Base-by-base conservation (phyloP, 352 stramenopile genomes). In the Thraustochytrium sp. region DNA sequence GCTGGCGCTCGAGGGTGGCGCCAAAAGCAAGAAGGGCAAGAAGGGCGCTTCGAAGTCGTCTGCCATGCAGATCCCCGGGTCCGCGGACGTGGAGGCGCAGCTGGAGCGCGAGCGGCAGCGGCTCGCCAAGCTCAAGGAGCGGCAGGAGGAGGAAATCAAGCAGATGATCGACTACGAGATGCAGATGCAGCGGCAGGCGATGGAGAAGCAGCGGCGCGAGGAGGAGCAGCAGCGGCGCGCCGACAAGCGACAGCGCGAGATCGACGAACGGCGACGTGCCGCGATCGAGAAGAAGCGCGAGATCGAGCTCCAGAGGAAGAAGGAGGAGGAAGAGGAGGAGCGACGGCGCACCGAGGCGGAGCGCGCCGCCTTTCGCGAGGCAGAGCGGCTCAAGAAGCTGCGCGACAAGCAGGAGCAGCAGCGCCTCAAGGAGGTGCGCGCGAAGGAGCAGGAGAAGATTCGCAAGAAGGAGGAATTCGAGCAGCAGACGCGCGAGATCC, bases 151-250 rank as follows among this genome's bases (percentile, higher is more conserved):
- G 68, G 68, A 80, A 42, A 80, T 80, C 37, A 68, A 80, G 46
- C 68, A 80, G 53, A 80, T 80, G 68, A 51, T 80, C 26, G 68
- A 80, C 1, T 80, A 80, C 31, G 68, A 80, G 38, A n/a, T 80
- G 13, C n/a, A 80, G 23, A 53, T 80, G 53, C 68, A 80, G 68
- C 68, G 68, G 8, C 68, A 64, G 48, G 68, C 31, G 38, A 38
- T 38, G 37, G 68, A 80, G 29, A 80, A 80, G 42, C 31, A 80
- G 38, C 37, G 46, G 48, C 68, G 68, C 42, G 68, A 80, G 26
- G 68, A 80, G 13, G 48, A 80, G 46, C 11, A 21, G 21, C 31
- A 46, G 2, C 5, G 46, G 18, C 68, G 68, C 31, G 36, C 76
- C n/a, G 68, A 80, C n/a, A 8, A 72, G 31, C 40, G 31, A 11